phyloP scores from a whole-genome alignment of 345 rosid species.

The Bruguiera sexangula region DNA sequence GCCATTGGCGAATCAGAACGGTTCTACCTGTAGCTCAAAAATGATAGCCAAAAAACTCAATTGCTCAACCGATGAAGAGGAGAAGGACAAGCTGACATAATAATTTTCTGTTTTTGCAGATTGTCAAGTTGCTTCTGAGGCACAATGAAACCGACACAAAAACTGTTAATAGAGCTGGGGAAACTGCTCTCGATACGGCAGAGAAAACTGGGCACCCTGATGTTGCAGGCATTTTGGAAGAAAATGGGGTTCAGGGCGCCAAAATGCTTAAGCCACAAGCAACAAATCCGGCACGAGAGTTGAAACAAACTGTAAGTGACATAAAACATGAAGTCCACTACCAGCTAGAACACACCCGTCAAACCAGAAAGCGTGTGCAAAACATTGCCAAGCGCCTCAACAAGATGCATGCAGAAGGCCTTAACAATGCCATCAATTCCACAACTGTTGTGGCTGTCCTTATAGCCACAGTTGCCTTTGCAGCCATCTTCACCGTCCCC shows the following conservation, averaged over 20 bases:
- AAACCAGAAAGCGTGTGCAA: conserved; percentile 77
- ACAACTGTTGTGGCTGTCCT: conserved; percentile 93
- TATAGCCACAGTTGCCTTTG: conserved; percentile 90
- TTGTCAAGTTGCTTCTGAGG: conserved; percentile 57
- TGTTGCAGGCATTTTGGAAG: conserved; percentile 47
- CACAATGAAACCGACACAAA: conserved; percentile 43
- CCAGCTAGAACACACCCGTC: conserved; percentile 88
- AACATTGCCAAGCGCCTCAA: conserved; percentile 81
- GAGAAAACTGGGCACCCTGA: conserved; percentile 66
- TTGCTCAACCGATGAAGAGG: conserved; percentile 1
- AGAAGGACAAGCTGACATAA: conserved; percentile 1
- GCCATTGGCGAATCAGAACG: too few relatives aligned
- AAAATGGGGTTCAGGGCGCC: conserved; percentile 70
- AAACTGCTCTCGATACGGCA: conserved; percentile 84
- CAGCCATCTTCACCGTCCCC: conserved; percentile 89
- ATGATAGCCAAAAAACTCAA: neutral
- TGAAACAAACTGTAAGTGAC: conserved; percentile 91
- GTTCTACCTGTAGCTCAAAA: too few relatives aligned
- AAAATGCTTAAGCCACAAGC: conserved; percentile 48
- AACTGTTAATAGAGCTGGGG: conserved; percentile 58
- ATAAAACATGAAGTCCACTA: conserved; percentile 89
- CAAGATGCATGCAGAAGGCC: conserved; percentile 87
- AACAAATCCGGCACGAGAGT: conserved; percentile 62
- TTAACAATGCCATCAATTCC: conserved; percentile 90
- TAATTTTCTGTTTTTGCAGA: conserved; percentile 41